Conservation (phyloP, 192 early-diverging fungal species). For the Coemansia sp. region DNA sequence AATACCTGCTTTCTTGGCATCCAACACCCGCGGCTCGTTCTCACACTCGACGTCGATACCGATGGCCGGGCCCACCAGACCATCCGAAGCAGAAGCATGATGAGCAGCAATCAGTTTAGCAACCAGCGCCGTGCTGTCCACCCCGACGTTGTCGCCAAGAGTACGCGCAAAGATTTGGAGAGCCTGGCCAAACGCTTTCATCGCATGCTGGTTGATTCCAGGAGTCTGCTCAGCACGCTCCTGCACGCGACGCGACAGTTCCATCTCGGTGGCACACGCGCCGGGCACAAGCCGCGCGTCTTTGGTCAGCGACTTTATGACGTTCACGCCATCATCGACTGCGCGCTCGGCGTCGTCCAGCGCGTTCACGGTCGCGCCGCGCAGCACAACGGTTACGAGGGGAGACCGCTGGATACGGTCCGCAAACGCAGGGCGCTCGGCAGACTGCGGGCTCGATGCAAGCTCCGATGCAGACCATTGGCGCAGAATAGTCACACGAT, state of each 20-base stretch:
- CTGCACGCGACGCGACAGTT: constrained; percentile 77
- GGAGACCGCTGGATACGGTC: constrained; percentile 59
- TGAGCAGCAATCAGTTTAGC: constrained; percentile 93
- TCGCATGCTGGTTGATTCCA: constrained; percentile 93
- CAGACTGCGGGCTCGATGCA: neutral
- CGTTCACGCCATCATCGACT: constrained; percentile 96
- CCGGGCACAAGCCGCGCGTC: constrained; percentile 84
- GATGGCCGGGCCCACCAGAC: constrained; percentile 24
- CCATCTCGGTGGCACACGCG: constrained; percentile 94
- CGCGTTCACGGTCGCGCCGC: constrained; percentile 92
- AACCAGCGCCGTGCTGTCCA: constrained; percentile 90
- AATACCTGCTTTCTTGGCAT: constrained; percentile 73
- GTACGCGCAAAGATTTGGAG: constrained; percentile 94
- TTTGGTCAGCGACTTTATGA: constrained; percentile 88
- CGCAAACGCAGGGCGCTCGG: constrained; percentile 65
- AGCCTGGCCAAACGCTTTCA: constrained; percentile 93
- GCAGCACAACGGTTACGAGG: constrained; percentile 93
- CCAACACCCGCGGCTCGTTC: constrained; percentile 48
- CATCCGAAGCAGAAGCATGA: constrained; percentile 47
- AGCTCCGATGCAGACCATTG: constrained; percentile 59
- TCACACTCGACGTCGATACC: constrained; percentile 85
- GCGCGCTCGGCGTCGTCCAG: constrained; percentile 98
- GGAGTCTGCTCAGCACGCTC: constrained; percentile 83
- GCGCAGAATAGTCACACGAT: constrained; percentile 96
- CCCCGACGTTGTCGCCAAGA: constrained; percentile 89